Evolutionary conservation across 345 rosid species (phyloP), one percentile per base, ranked within the genome.

Genomic region (Turnera subulata): DNA sequence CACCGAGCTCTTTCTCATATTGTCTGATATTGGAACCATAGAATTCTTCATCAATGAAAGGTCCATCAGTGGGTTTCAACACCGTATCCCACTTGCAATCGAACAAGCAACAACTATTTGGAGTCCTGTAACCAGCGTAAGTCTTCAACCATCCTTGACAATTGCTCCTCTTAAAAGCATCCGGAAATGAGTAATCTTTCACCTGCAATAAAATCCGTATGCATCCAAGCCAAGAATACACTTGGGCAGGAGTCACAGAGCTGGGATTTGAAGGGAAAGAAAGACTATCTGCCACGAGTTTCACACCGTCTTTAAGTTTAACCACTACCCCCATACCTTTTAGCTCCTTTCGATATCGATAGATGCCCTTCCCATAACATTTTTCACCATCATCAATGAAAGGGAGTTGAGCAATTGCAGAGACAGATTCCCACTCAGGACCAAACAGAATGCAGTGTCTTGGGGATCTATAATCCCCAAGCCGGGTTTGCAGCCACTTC

Each of bases 11-110:
- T 16, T 58, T 25, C 35, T 10, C 63, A 66, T 49, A 84, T 0
- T 38, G 17, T 7, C 35, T 55, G 7, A 82, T 54, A 18, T 52
- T 42, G 6, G 69, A 50, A 49, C 91, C 83, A 63, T 84, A 86
- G 64, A 71, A 82, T 22, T 26, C 68, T 53, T 84, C 87, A 22
- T 84, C 88, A 50, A 86, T 76, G 77, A 89, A 84, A 9, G 91
- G 94, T 6, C 97, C 97, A 65, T 89, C 91, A 14, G 68, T 35
- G 22, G 2, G 75, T 65, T 72, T 61, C 68, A 89, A 20, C 46
- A 3, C 17, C 29, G 29, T 38, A 7, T 21, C 68, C 82, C 84
- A 84, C 15, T 46, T 18, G 6, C 67, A 20, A 63, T 78, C 81
- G 20, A 79, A 73, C 53, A 82, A 53, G 46, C 71, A 70, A 76